These are phyloP conservation scores for Tulasnella calospora DNA, from an alignment of 768 basidiomycete species.

Conservation along the genomic window DNA sequence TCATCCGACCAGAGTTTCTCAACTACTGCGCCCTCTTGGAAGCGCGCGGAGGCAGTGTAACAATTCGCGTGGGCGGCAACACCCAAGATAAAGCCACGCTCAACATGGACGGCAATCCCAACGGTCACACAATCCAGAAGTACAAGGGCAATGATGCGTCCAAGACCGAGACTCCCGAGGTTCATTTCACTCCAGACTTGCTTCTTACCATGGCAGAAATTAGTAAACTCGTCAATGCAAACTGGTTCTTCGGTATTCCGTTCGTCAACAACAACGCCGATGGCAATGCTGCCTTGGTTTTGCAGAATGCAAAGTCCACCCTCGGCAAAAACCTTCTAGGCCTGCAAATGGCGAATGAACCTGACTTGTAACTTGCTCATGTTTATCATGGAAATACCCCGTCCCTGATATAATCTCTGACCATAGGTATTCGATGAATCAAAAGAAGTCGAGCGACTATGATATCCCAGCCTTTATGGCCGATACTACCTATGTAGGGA, in stretches of 20 bases:
- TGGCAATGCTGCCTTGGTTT: conserved; percentile 20
- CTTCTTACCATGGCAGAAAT: conserved; percentile 62
- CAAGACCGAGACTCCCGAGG: conserved; percentile 60
- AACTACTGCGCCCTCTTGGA: conserved; percentile 46
- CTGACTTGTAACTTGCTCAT: background rate
- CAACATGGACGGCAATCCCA: conserved; percentile 3
- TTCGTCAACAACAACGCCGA: conserved; percentile 20
- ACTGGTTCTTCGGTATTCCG: conserved; percentile 53
- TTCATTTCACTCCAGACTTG: conserved; percentile 59
- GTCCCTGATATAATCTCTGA: background rate
- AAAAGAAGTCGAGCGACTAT: background rate
- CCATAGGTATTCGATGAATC: background rate
- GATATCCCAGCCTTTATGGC: background rate
- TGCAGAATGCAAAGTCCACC: conserved; percentile 47
- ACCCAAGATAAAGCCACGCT: conserved; percentile 41
- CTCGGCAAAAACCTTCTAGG: conserved; percentile 62
- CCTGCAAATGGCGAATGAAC: conserved; percentile 48
- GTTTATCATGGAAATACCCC: background rate
- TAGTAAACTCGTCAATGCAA: conserved; percentile 51
- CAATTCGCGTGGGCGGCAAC: conserved; percentile 51
- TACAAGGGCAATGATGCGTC: background rate
- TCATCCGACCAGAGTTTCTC: conserved; percentile 43
- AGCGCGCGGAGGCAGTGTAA: conserved; percentile 41
- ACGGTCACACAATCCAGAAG: conserved; percentile 17
- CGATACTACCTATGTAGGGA: conserved; percentile 10